phyloP scores from a whole-genome alignment of 129 eudicot species.

The Scalesia atractyloides region DNA sequence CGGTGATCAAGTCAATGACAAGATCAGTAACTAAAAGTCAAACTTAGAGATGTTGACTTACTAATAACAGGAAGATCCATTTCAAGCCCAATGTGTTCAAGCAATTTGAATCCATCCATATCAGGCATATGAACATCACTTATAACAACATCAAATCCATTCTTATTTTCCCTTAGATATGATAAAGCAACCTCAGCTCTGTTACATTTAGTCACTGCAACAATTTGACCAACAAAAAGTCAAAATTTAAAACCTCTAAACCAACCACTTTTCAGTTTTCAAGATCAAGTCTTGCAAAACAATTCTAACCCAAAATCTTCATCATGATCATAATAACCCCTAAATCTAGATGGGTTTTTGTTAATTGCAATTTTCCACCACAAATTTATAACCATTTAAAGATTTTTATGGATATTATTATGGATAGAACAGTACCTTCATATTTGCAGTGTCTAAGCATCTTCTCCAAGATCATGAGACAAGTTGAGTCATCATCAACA shows the following conservation, averaged over 20 bases:
- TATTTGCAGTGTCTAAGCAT: slow-evolving; percentile 61
- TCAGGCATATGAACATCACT: slow-evolving; percentile 81
- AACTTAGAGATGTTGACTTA: slow-evolving; percentile 39
- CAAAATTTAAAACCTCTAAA: slow-evolving; percentile 4
- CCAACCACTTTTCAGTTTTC: background rate
- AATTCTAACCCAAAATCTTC: slow-evolving; percentile 3
- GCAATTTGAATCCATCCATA: slow-evolving; percentile 76
- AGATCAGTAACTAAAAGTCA: slow-evolving; percentile 14
- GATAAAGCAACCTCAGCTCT: slow-evolving; percentile 56
- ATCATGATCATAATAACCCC: slow-evolving; percentile 6
- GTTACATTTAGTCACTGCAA: slow-evolving; percentile 55
- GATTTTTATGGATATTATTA: background rate
- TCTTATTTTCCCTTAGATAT: slow-evolving; percentile 50
- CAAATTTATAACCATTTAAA: slow-evolving; percentile 30
- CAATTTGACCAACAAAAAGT: slow-evolving; percentile 4
- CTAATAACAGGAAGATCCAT: slow-evolving; percentile 77
- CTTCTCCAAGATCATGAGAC: slow-evolving; percentile 57
- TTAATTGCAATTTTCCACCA: slow-evolving; percentile 24
- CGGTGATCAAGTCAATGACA: background rate
- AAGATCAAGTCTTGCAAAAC: slow-evolving; percentile 5
- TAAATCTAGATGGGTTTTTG: slow-evolving; percentile 22
- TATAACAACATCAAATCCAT: slow-evolving; percentile 63
- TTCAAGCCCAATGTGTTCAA: slow-evolving; percentile 72
- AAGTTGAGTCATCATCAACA: slow-evolving; percentile 69
- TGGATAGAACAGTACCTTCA: slow-evolving; percentile 53